Evolutionary conservation across 495 filamentous ascomycete genomes (phyloP), one percentile per base, ranked within the genome.

Genomic region (Lasiosphaeris hirsuta): DNA sequence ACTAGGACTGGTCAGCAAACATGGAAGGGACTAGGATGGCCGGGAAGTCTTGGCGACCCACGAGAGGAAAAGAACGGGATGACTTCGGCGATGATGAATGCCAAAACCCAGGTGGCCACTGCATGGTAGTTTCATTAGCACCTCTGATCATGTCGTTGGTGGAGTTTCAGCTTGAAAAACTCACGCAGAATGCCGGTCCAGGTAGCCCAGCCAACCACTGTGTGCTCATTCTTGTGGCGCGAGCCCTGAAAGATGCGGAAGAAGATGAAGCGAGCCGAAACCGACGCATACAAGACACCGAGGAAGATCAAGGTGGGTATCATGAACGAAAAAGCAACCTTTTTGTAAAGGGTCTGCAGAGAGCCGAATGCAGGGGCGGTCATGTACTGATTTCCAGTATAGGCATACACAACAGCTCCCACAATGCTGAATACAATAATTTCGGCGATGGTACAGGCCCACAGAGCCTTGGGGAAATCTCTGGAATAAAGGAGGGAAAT

Each of bases 241-340:
- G 87, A 86, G 60, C 86, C 82, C 41, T 88, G 82, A 67, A 92
- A 94, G 46, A 93, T 70, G 53, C 86, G 85, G 81, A 96, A 92
- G 78, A 93, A 90, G 63, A 96, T 69, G 76, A 96, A 96, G 39
- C 90, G 86, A 8, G 90, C 87, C 0, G 89, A 90, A 9, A 96
- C 90, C 0, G 89, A 93, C 30, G 90, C 90, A 64, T 96, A 96
- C 14, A 95, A 77, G 1, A 94, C 89, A 9, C 90, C 90, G 6
- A 96, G 70, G 75, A 96, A 96, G 65, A 96, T 91, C 61, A 96
- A 73, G 0, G 90, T 96, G 8, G 90, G 90, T 48, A 96, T 86
- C 90, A 95, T 95, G 78, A 96, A 94, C 18, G 86, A 89, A 71
- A 94, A 96, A 0, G 89, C 80, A 9, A 92, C 78, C 70, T 94